Base-by-base conservation (phyloP, 2,329 filamentous ascomycete species). In the Blastomyces silverae region DNA sequence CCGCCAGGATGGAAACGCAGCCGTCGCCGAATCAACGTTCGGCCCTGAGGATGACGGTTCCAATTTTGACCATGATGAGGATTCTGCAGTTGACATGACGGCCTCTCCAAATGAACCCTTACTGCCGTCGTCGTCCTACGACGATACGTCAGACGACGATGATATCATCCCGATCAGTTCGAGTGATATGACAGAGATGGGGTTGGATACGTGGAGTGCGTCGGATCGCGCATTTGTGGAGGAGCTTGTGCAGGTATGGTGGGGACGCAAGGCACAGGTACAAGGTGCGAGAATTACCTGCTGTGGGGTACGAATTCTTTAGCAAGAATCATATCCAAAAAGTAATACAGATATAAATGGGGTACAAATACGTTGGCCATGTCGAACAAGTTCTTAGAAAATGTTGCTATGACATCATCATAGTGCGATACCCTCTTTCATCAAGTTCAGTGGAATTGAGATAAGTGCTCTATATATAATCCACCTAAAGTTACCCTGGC, bases 131-230 rank as follows among this genome's bases (percentile, higher is more conserved):
- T 58, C 53, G 8, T 22, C 62, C 20, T 42, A n/a, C 44, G 34
- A 53, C n/a, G 22, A 59, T 44, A 31, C 61, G 11, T 28, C 34
- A 10, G 50, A 60, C 34, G 52, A 70, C 3, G 66, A 71, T 28
- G 71, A 72, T 3, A 68, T 72, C 3, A 71, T 80, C 22, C 73
- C 71, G 0, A 76, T 81, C 39, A 78, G 73, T 0, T 73, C 75
- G 25, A 77, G 79, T 25, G 80, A 82, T 67, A 79, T 82, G 73
- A 71, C 72, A 20, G 73, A 77, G 50, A 82, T 82, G 80, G 79
- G 80, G 2, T 75, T 82, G 20, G 80, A 82, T 67, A 73, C 78
- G 20, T 82, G 80, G 80, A 82, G 79, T 64, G 75, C 74, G 20
- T 74, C 78, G 3, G 80, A 82, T 66, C 75, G 78, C 37, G 66